A percentile compares a stretch with the other conserved stretches of the same genome.
Conservation (phyloP, 176 grass and related monocot genomes). For the Bolboschoenus planiculmis region DNA sequence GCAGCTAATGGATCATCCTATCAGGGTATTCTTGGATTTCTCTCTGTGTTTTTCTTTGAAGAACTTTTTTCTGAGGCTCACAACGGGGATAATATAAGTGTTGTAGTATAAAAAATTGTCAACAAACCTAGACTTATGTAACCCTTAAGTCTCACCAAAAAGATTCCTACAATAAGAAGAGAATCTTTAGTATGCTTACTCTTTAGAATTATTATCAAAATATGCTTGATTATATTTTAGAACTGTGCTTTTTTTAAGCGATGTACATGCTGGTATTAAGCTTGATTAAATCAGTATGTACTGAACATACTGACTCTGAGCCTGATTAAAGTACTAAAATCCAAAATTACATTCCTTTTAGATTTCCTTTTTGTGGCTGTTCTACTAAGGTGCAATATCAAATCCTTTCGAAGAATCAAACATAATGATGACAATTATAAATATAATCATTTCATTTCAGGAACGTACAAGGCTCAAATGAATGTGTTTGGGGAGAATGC, state of each 20-base stretch:
- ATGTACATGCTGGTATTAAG: background rate
- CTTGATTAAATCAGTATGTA: background rate
- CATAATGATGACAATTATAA: background rate
- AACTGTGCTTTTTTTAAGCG: background rate
- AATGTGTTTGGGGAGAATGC: background rate
- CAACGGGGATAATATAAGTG: background rate
- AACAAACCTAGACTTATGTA: no score
- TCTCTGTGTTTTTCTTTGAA: background rate
- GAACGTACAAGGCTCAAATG: conserved; percentile 1
- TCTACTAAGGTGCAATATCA: background rate
- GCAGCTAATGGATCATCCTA: background rate
- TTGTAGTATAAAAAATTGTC: no score
- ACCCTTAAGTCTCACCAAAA: no score
- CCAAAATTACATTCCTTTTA: background rate
- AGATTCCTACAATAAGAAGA: no score
- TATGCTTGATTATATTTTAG: background rate
- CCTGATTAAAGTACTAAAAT: background rate
- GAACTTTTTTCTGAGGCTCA: background rate
- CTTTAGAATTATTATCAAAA: background rate
- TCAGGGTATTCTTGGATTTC: background rate
- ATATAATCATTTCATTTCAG: conserved; percentile 5
- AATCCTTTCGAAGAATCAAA: background rate
- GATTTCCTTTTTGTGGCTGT: background rate
- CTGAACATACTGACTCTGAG: background rate
- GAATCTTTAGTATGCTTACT: background rate